These are phyloP conservation scores for Sporothrix euskadiensis DNA, from an alignment of 2,329 filamentous ascomycete species.

Conservation along the genomic window DNA sequence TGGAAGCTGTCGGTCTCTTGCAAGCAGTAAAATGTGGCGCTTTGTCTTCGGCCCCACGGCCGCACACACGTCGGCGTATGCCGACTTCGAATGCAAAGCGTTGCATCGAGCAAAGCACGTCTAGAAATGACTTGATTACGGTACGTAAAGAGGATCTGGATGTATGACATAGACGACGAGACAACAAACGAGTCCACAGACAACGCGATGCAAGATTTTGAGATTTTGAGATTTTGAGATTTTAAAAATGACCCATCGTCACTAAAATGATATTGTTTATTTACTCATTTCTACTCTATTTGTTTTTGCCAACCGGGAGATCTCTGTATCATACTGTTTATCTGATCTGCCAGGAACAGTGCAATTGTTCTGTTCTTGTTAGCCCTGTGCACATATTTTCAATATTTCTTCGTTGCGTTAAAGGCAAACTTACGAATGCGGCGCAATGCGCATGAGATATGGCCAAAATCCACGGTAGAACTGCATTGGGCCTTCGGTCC, in stretches of 20 bases:
- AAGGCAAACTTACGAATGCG: slow-evolving; percentile 77
- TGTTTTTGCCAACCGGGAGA: not conserved
- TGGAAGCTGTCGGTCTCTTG: not conserved
- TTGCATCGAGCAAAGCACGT: not conserved
- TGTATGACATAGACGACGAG: not conserved
- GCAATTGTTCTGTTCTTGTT: slow-evolving; percentile 5
- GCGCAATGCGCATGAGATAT: slow-evolving; percentile 92
- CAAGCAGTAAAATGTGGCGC: not conserved
- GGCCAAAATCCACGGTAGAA: slow-evolving; percentile 97
- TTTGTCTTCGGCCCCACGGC: not conserved
- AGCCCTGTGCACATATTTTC: not conserved
- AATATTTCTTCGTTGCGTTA: not conserved
- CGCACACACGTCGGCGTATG: not conserved
- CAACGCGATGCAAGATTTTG: too few relatives aligned
- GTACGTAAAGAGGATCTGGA: not conserved
- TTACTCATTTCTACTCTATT: not conserved
- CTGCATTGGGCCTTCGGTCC: slow-evolving; percentile 80
- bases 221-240: too few relatives aligned
- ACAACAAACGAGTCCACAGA: too few relatives aligned
- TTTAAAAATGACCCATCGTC: too few relatives aligned
- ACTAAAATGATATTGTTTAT: not conserved
- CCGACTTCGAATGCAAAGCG: not conserved
- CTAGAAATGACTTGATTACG: not conserved
- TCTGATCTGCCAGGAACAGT: slow-evolving; percentile 1
- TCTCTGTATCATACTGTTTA: slow-evolving; percentile 5